phyloP scores from a whole-genome alignment of 495 filamentous ascomycete species.

The Penicillium paradoxum region DNA sequence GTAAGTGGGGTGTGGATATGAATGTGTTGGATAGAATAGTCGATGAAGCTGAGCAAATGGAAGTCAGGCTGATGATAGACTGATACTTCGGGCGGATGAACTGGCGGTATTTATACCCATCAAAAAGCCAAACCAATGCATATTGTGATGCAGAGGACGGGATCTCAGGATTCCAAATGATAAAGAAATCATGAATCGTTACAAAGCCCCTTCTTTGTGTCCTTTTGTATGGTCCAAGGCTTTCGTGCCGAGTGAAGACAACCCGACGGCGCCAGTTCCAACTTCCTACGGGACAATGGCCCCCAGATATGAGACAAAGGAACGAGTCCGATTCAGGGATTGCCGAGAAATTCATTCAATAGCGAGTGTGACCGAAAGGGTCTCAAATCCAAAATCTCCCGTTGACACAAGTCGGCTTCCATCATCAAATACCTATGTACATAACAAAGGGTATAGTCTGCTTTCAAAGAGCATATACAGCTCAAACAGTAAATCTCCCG shows the following conservation, averaged over 20 bases:
- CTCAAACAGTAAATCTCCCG: slow-evolving; percentile 13
- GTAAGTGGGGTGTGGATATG: too few species aligned
- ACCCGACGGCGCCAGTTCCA: not conserved
- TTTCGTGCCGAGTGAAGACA: not conserved
- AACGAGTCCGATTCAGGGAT: not conserved
- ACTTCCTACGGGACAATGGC: too few species aligned
- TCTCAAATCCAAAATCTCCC: not conserved
- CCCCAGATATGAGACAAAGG: not conserved
- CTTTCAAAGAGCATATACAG: not conserved
- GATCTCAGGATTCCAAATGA: not conserved
- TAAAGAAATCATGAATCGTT: not conserved
- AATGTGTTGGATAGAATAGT: not conserved
- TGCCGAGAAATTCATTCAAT: not conserved
- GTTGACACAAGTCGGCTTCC: not conserved
- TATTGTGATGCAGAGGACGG: not conserved
- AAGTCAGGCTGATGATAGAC: not conserved
- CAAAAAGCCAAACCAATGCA: not conserved
- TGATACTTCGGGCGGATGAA: not conserved
- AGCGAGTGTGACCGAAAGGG: too few species aligned
- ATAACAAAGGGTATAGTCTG: not conserved
- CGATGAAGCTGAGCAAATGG: not conserved
- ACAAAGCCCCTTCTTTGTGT: not conserved
- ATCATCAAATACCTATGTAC: not conserved
- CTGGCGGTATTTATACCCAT: not conserved
- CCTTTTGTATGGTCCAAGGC: not conserved